Evolutionary conservation across 176 grass and related monocot species (phyloP), one percentile per base, ranked within the genome.

Genomic region (Areca catechu): DNA sequence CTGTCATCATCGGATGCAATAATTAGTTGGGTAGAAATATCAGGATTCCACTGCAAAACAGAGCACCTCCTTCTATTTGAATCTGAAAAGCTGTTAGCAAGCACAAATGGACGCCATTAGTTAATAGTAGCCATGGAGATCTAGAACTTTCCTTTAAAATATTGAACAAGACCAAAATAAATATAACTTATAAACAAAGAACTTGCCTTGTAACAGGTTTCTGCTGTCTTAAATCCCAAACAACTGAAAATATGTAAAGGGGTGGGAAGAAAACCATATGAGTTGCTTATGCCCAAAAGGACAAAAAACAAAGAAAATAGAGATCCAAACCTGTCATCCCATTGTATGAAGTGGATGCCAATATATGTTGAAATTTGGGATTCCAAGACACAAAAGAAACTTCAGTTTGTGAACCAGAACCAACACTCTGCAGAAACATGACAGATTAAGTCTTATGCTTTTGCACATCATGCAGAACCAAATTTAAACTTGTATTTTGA

Each of bases 1-100:
- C 47, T 89, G 24, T 98, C 93, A 73, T 98, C 93, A 83, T 98
- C 87, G 63, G 88, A 98, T 75, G 84, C 87, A 78, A 89, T 63
- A 78, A 98, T 92, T 25, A 98, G 56, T 57, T 98, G 88, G 24
- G 94, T 98, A 48, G 94, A 98, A 71, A 85, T 74, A 58, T 98
- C 88, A 70, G 88, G 88, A 53, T 92, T 98, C 94, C 94, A 98
- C 65, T 93, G 94, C 60, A 98, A 82, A 78, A 98, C 88, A 70
- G 94, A 98, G 74, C 83, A 98, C 20, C 75, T 80, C 70, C 88
- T 88, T 78, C 76, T 80, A 78, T 75, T 85, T 65, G 88, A 87
- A 62, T 98, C 87, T 76, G 93, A 75, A 74, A 98, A 89, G 53
- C 93, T 98, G 85, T 73, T 83, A 22, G 60, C 54, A 25, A 64